Percentiles rank a stretch among this genome's conserved stretches.
phyloP scores from a whole-genome alignment of 176 grass and related monocot genomes.

The Phoenix dactylifera region DNA sequence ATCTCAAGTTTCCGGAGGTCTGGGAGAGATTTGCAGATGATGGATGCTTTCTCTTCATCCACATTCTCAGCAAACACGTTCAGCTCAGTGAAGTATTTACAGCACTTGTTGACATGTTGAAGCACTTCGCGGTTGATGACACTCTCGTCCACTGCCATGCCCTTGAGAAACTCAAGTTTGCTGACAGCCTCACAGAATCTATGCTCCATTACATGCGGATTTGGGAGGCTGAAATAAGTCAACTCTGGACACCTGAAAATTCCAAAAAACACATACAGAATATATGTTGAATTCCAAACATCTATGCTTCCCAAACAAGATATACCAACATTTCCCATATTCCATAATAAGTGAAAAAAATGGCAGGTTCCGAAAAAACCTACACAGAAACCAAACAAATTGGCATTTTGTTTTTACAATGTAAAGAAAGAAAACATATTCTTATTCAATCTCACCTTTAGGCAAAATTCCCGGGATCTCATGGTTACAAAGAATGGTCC shows the following conservation, averaged over 20 bases:
- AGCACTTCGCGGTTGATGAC: slow-evolving; percentile 37
- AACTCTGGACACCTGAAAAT: slow-evolving; percentile 33
- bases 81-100: slow-evolving; percentile 33
- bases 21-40: slow-evolving; percentile 46
- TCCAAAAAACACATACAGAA: neutral
- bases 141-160: slow-evolving; percentile 57
- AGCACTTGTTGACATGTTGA: slow-evolving; percentile 32
- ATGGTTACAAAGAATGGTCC: no score
- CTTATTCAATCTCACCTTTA: no score
- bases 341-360: no score
- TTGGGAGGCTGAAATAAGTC: slow-evolving; percentile 47
- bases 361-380: no score
- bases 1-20: slow-evolving; percentile 53
- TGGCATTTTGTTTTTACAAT: no score
- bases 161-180: slow-evolving; percentile 37
- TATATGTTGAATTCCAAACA: no score
- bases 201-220: slow-evolving; percentile 21
- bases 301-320: no score
- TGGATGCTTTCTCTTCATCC: slow-evolving; percentile 42
- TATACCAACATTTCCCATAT: no score
- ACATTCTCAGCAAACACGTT: slow-evolving; percentile 39
- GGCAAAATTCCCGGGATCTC: no score
- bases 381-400: no score
- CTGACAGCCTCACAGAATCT: slow-evolving; percentile 29
- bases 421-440: no score